Percentiles rank a stretch among this genome's conserved stretches.
phyloP scores from a whole-genome alignment of 768 basidiomycete genomes.

The Amanita fuliginea region DNA sequence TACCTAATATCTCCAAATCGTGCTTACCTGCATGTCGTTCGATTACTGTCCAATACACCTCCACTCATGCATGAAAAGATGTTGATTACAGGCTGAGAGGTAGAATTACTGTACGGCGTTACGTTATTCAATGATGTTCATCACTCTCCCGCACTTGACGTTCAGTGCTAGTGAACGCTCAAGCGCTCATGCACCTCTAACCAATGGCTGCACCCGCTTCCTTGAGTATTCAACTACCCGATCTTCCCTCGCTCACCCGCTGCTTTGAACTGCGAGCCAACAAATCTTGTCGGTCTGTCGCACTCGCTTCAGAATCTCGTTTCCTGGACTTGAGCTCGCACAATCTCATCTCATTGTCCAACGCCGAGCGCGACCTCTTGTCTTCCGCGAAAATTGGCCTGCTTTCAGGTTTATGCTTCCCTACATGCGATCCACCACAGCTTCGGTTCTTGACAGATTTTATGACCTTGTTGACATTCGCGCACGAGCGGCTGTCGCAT shows the following conservation, averaged over 20 bases:
- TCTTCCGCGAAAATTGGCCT: slow-evolving; percentile 30
- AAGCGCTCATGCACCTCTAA: too few relatives aligned
- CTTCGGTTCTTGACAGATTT: slow-evolving; percentile 42
- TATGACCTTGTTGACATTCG: slow-evolving; percentile 28
- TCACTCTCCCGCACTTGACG: too few relatives aligned
- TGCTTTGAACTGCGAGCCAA: slow-evolving; percentile 29
- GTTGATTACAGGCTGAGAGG: too few relatives aligned
- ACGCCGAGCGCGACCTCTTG: slow-evolving; percentile 17
- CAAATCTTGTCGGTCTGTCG: slow-evolving; percentile 20
- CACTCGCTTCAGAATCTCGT: slow-evolving; percentile 21
- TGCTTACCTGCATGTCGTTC: too few relatives aligned
- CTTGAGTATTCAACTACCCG: too few relatives aligned
- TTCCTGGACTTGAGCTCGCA: slow-evolving; percentile 11
- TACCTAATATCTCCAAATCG: neutral
- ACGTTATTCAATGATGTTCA: too few relatives aligned
- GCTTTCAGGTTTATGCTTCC: slow-evolving; percentile 48
- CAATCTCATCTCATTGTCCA: slow-evolving; percentile 9
- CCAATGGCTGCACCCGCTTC: too few relatives aligned
- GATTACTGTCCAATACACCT: neutral
- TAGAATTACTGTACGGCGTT: too few relatives aligned
- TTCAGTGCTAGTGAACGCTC: too few relatives aligned
- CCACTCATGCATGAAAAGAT: neutral
- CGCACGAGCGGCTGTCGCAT: slow-evolving; percentile 19
- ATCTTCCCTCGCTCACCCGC: slow-evolving; percentile 9
- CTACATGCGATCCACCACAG: slow-evolving; percentile 45